Evolutionary conservation across 2,329 filamentous ascomycete species (phyloP).

Genomic region (Pseudogymnoascus verrucosus): DNA sequence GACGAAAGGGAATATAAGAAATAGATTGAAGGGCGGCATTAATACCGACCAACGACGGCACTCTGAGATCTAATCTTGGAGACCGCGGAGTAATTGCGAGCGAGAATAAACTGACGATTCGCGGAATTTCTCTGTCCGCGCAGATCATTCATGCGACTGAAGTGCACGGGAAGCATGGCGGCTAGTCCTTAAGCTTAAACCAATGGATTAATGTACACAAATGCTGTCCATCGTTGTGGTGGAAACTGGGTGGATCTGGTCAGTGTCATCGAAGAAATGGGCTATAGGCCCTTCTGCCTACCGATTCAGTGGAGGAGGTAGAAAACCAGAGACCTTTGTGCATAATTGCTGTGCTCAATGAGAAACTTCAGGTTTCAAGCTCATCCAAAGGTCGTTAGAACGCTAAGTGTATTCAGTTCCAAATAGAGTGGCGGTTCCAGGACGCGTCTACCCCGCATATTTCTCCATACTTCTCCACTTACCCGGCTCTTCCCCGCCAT

Average conservation of each 20-base stretch:
- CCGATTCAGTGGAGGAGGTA: neutral
- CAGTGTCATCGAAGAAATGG: neutral
- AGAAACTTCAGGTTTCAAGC: neutral
- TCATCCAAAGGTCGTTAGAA: neutral
- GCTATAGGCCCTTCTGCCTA: neutral
- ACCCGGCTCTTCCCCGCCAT: neutral
- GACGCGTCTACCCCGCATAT: neutral
- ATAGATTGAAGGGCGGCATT: neutral
- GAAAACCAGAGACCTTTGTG: neutral
- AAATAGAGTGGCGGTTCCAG: neutral
- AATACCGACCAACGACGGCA: conserved; percentile 3
- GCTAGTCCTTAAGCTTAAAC: neutral
- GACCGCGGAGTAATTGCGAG: neutral
- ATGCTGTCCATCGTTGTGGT: neutral
- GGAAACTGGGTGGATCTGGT: neutral
- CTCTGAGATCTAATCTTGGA: neutral
- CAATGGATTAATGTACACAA: neutral
- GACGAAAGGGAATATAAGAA: conserved; percentile 6
- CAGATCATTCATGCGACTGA: neutral
- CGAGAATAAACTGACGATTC: neutral
- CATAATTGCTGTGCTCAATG: neutral
- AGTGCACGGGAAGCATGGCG: neutral
- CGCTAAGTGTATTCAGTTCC: neutral
- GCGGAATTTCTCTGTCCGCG: neutral
- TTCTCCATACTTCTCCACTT: neutral